Evolutionary conservation across 2,329 filamentous ascomycete genomes (phyloP), one percentile per base, ranked within the genome.

Genomic region (Pezicula radicicola): DNA sequence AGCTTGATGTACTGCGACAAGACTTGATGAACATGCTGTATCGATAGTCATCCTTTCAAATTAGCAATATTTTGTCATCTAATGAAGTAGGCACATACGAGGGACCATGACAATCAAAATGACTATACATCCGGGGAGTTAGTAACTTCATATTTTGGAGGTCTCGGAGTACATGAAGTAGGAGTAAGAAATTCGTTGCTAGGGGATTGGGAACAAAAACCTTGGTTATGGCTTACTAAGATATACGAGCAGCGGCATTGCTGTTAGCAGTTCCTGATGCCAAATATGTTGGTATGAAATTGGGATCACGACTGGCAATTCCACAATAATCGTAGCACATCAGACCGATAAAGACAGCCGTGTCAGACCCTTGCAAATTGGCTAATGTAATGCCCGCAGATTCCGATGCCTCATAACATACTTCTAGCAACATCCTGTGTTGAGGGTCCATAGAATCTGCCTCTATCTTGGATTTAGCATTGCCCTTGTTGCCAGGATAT

Each of bases 341-440:
- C 1, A 50, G 43, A n/a, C 48, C 48, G 9, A 50, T 39, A 33
- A 16, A 42, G 16, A 45, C 39, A 6, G 18, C 9, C 10, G 37
- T 50, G 16, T 50, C 25, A 16, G 39, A 28, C 2, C 48, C 48
- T 5, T 10, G 16, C 4, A 50, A 16, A 6, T 45, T 16, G 12
- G 37, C 7, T 9, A 50, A 13, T 18, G 48, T 28, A 12, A 50
- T 39, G 12, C 48, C 40, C 4, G 48, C 48, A 40, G 27, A 25
- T 18, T 43, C 37, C 43, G 87, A 71, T 2, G 84, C 83, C 60
- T 87, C 84, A 58, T 85, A 87, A 0, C 81, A 81, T 12, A 81
- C 84, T 21, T 82, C 77, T 4, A 87, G 70, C 4, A 81, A 18
- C 12, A 33, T 33, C 2, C 64, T 51, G 25, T 67, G 69, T 60